Conservation (phyloP, 2,329 filamentous ascomycete species). For the Botryotinia calthae region DNA sequence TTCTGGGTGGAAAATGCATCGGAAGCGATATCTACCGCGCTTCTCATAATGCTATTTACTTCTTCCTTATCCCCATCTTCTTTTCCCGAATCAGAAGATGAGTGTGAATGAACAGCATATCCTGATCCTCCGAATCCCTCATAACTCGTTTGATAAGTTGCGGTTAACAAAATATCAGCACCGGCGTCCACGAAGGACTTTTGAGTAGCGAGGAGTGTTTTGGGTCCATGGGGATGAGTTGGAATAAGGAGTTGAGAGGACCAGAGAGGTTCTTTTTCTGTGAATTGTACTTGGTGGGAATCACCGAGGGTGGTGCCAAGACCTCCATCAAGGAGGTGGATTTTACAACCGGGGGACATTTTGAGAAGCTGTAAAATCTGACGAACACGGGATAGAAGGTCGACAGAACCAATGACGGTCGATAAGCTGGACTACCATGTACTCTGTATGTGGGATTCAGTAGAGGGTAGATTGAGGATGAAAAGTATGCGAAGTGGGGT, state of each 20-base stretch:
- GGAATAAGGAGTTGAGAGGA: slow-evolving; percentile 63
- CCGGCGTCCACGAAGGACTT: slow-evolving; percentile 46
- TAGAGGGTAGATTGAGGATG: neutral
- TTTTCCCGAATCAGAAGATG: neutral
- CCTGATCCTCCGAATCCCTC: slow-evolving; percentile 48
- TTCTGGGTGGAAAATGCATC: slow-evolving; percentile 33
- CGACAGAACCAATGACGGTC: neutral
- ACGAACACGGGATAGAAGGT: neutral
- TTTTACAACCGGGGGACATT: slow-evolving; percentile 9
- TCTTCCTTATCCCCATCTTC: slow-evolving; percentile 29
- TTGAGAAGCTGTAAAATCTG: neutral
- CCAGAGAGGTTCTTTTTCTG: slow-evolving; percentile 58
- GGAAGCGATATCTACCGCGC: slow-evolving; percentile 41
- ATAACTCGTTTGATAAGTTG: slow-evolving; percentile 63
- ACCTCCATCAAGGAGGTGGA: slow-evolving; percentile 60
- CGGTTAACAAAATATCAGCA: slow-evolving; percentile 62
- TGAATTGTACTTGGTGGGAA: slow-evolving; percentile 53
- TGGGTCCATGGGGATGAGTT: slow-evolving; percentile 38
- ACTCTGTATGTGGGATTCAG: neutral
- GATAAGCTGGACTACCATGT: neutral
- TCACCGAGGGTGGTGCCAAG: slow-evolving; percentile 65
- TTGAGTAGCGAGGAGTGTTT: slow-evolving; percentile 14
- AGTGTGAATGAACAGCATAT: slow-evolving; percentile 9
- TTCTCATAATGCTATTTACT: slow-evolving; percentile 46
- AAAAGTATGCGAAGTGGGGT: slow-evolving; percentile 1